Percentiles rank a stretch among this genome's conserved stretches.
Conservation (phyloP, 2,329 filamentous ascomycete genomes). For the Cladobotryum protrusum region DNA sequence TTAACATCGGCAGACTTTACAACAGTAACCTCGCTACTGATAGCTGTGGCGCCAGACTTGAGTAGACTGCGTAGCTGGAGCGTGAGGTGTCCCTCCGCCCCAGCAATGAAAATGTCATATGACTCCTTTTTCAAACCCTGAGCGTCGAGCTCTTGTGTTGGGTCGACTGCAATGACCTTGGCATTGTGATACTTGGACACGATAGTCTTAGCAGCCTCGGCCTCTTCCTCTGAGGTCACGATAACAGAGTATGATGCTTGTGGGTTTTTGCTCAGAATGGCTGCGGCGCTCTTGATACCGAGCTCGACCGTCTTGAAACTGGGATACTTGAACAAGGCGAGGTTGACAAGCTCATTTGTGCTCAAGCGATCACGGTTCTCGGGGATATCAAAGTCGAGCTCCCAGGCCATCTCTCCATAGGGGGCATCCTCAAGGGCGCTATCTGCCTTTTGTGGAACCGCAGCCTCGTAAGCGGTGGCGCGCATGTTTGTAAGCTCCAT, state of each 20-base stretch:
- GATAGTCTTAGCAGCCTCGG: constrained; percentile 1
- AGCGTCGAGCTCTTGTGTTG: not conserved
- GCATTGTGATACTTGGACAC: constrained; percentile 6
- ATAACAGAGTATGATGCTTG: constrained; percentile 6
- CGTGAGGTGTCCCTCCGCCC: not conserved
- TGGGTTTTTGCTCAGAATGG: constrained; percentile 3
- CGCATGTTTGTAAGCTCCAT: constrained; percentile 23
- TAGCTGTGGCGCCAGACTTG: constrained; percentile 4
- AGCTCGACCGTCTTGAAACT: constrained; percentile 16
- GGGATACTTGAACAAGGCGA: constrained; percentile 24
- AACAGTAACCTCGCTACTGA: not conserved
- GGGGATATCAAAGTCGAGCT: constrained; percentile 19
- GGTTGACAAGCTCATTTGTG: constrained; percentile 11
- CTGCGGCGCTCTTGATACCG: constrained; percentile 10
- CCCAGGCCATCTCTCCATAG: constrained; percentile 23
- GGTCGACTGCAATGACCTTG: constrained; percentile 2
- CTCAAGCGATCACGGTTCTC: constrained; percentile 5
- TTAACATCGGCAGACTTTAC: not conserved
- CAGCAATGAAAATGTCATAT: constrained; percentile 5
- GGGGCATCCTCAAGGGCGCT: constrained; percentile 13
- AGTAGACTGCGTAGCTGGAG: not conserved
- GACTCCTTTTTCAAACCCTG: constrained; percentile 2
- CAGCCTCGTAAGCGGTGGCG: constrained; percentile 23
- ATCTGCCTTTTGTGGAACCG: constrained; percentile 20
- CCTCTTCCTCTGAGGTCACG: constrained; percentile 2